Evolutionary conservation across 164 flowering plant genomes (phyloP).

Genomic region (Dillenia turbinata): DNA sequence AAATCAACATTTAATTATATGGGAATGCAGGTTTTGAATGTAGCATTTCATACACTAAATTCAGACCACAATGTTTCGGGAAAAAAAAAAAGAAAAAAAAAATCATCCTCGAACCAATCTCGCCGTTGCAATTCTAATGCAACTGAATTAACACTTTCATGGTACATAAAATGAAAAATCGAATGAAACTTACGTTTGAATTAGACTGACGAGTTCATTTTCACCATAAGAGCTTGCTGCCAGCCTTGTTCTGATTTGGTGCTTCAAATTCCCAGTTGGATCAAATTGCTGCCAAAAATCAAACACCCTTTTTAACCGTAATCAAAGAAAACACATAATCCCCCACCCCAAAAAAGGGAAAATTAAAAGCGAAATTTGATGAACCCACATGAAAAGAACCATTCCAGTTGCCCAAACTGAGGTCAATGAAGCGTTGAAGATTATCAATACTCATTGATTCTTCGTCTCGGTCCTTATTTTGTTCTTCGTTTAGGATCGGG

Average conservation of each 20-base stretch:
- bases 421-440: constrained; percentile 54
- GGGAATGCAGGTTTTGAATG: too few species aligned
- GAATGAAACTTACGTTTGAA: constrained; percentile 70
- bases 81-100: neutral
- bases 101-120: neutral
- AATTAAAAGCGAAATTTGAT: neutral
- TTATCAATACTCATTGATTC: constrained; percentile 47
- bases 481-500: constrained; percentile 6
- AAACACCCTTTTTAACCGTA: constrained; percentile 6
- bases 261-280: constrained; percentile 58
- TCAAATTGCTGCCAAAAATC: constrained; percentile 73
- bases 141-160: neutral
- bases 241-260: constrained; percentile 67
- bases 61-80: neutral
- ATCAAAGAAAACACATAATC: neutral
- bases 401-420: constrained; percentile 71
- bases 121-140: neutral
- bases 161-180: too few species aligned
- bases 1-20: too few species aligned
- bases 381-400: constrained; percentile 59
- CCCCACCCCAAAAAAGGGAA: neutral
- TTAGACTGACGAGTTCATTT: constrained; percentile 78
- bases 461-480: constrained; percentile 11
- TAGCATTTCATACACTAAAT: too few species aligned
- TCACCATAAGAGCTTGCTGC: constrained; percentile 85